phyloP scores from a whole-genome alignment of 2,329 filamentous ascomycete species.

The Microsporum canis region DNA sequence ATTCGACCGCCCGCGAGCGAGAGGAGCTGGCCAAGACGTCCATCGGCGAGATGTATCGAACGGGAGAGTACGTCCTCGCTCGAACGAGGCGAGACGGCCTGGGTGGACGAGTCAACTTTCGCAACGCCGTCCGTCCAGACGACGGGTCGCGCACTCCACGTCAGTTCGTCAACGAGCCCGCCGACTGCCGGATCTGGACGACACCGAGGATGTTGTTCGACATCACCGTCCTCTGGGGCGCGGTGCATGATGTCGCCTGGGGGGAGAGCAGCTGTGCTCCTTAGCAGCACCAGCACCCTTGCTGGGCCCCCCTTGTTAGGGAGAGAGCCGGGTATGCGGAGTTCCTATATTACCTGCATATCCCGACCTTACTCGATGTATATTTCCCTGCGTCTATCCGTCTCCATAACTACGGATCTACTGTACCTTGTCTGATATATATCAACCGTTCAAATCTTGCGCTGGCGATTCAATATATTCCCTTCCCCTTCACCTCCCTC shows the following conservation, averaged over 20 bases:
- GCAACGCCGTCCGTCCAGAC: slow-evolving; percentile 36
- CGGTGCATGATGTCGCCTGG: slow-evolving; percentile 30
- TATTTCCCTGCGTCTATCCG: neutral
- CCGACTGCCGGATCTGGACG: slow-evolving; percentile 52
- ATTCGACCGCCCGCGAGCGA: slow-evolving; percentile 8
- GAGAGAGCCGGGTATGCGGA: too few relatives aligned
- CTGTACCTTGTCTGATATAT: neutral
- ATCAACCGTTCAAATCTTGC: neutral
- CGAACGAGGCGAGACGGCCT: slow-evolving; percentile 12
- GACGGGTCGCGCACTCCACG: slow-evolving; percentile 37
- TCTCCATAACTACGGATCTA: neutral
- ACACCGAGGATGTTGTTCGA: slow-evolving; percentile 44
- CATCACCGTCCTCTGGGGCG: slow-evolving; percentile 43
- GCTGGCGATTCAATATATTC: neutral
- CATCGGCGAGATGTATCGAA: slow-evolving; percentile 12
- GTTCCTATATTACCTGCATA: too few relatives aligned
- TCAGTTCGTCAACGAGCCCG: slow-evolving; percentile 51
- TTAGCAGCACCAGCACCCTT: neutral
- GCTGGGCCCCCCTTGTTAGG: neutral
- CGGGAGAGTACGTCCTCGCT: slow-evolving; percentile 10
- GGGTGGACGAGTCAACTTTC: slow-evolving; percentile 33
- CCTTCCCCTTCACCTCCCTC: neutral
- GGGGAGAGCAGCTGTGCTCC: slow-evolving; percentile 28
- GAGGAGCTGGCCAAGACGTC: slow-evolving; percentile 9
- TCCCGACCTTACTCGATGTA: too few relatives aligned